These are phyloP conservation scores for Diplodia scrobiculata DNA, from an alignment of 2,329 filamentous ascomycete species.

Conservation along the genomic window DNA sequence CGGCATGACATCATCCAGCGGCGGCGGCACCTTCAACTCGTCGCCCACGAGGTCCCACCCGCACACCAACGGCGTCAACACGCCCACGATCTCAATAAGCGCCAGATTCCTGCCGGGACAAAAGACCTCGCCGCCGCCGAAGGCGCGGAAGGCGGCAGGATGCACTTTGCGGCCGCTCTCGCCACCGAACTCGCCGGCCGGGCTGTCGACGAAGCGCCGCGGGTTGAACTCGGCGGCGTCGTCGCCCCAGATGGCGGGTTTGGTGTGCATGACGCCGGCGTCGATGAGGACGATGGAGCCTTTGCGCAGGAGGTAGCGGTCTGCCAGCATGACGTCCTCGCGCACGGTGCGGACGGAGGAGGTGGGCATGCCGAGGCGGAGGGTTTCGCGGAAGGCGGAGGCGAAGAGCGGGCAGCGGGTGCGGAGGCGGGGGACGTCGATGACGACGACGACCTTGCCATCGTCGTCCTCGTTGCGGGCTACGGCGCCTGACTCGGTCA, in stretches of 20 bases:
- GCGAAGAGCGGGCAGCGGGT: constrained; percentile 49
- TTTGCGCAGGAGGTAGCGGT: constrained; percentile 54
- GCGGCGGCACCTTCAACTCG: background rate
- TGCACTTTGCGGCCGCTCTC: background rate
- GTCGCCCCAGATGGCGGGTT: constrained; percentile 50
- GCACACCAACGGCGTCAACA: background rate
- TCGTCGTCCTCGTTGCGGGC: background rate
- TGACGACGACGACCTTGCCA: constrained; percentile 31
- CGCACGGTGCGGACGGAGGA: constrained; percentile 48
- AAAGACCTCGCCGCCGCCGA: constrained; percentile 17
- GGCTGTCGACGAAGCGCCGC: constrained; percentile 4
- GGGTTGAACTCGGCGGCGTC: constrained; percentile 50
- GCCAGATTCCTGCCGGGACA: constrained; percentile 15
- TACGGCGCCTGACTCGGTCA: constrained; percentile 46
- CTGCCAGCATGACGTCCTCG: constrained; percentile 50
- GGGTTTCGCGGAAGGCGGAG: constrained; percentile 51
- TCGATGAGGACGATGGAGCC: constrained; percentile 51
- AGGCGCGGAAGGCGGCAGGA: background rate
- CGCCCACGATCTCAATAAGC: background rate
- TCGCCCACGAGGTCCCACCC: background rate
- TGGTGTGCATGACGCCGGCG: constrained; percentile 49
- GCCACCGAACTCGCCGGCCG: background rate
- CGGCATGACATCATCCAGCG: constrained; percentile 1
- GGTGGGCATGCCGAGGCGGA: constrained; percentile 48
- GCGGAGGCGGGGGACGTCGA: constrained; percentile 48